These are phyloP conservation scores for Talaromyces atroroseus DNA, from an alignment of 2,329 filamentous ascomycete species.

Conservation along the genomic window DNA sequence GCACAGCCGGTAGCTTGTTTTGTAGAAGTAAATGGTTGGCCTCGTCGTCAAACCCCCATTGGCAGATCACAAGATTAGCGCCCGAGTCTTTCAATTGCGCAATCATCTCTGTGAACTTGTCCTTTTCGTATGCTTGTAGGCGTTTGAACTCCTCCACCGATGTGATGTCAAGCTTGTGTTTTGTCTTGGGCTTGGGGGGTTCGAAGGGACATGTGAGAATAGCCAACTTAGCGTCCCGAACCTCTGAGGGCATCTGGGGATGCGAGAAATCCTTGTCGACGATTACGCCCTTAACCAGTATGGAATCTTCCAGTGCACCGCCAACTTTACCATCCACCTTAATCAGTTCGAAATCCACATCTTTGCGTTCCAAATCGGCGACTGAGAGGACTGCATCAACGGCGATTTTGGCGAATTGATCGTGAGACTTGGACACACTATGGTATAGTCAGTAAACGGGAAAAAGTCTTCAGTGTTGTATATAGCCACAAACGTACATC, in stretches of 20 bases:
- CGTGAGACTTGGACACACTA: constrained; percentile 89
- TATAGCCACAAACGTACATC: constrained; percentile 50
- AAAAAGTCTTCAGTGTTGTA: background rate
- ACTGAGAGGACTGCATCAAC: constrained; percentile 96
- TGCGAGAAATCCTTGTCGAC: constrained; percentile 99
- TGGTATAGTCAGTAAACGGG: background rate
- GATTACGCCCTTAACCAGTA: constrained; percentile 96
- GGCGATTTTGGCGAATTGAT: constrained; percentile 95
- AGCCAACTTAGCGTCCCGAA: constrained; percentile 90
- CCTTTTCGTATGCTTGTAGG: constrained; percentile 88
- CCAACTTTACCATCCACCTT: constrained; percentile 99
- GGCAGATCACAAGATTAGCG: constrained; percentile 95
- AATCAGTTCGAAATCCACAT: constrained; percentile 98
- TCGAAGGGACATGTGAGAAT: constrained; percentile 98
- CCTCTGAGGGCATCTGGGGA: constrained; percentile 96
- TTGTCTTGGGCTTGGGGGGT: constrained; percentile 98
- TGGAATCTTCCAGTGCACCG: constrained; percentile 83
- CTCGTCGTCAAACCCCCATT: constrained; percentile 99
- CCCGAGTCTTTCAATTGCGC: constrained; percentile 95
- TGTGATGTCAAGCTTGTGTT: constrained; percentile 98
- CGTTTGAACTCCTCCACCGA: constrained; percentile 98
- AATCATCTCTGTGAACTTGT: constrained; percentile 98
- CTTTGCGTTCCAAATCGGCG: constrained; percentile 89
- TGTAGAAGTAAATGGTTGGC: constrained; percentile 95
- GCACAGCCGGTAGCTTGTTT: constrained; percentile 89